Evolutionary conservation across 1,284 basidiomycete genomes (phyloP).

Genomic region (Ceratorhiza oryzae-sativae): DNA sequence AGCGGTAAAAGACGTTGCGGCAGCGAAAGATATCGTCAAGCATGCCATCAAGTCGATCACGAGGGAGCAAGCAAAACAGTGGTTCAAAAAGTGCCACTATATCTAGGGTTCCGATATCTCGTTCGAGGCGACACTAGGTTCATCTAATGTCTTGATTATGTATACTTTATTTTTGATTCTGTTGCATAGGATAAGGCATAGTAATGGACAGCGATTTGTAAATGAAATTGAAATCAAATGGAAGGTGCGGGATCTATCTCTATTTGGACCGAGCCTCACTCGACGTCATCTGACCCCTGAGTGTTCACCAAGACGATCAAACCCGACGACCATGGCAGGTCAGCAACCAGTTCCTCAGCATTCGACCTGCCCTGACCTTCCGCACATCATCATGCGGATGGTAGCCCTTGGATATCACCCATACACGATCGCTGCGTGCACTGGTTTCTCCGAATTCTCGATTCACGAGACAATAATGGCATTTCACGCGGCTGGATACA

Average conservation of each 20-base stretch:
- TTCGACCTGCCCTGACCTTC: neutral
- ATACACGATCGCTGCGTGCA: neutral
- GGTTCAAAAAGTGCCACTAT: conserved; percentile 5
- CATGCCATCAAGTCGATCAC: neutral
- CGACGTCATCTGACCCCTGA: neutral
- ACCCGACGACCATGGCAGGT: neutral
- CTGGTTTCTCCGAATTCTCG: neutral
- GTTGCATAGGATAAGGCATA: too few relatives aligned
- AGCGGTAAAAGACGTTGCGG: neutral
- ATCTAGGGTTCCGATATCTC: neutral
- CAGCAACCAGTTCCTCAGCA: neutral
- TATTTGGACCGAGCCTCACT: neutral
- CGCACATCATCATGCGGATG: neutral
- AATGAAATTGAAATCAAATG: neutral
- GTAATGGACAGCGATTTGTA: neutral
- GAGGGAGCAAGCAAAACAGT: neutral
- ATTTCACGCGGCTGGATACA: neutral
- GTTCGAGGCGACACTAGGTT: too few relatives aligned
- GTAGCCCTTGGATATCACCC: neutral
- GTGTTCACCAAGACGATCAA: neutral
- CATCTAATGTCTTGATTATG: neutral
- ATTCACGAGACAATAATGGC: neutral
- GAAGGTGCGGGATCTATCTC: neutral
- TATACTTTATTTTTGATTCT: neutral
- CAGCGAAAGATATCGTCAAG: neutral